Base-by-base conservation (phyloP, 345 rosid genomes). In the Gynandropsis gynandra region DNA sequence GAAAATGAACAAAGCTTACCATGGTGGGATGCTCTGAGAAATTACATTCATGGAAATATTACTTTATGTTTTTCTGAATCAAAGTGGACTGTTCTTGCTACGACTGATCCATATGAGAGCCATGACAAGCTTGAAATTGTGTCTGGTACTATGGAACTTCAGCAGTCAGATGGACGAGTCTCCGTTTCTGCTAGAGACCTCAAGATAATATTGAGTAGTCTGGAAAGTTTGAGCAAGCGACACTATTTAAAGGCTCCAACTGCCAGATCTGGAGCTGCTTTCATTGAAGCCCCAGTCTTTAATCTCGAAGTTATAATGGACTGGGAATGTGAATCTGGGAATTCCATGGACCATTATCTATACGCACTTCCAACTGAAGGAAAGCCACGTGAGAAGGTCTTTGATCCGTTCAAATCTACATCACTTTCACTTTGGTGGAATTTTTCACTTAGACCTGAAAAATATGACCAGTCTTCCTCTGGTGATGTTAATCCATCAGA, bases 11-110 rank as follows among this genome's bases (percentile, higher is more conserved):
- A 80, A 61, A 92, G 73, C 64, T 85, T 92, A 52, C 97, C 98
- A 0, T 92, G 98, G 98, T 92, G 98, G 98, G 98, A 92, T 81
- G 98, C 85, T 42, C 78, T 88, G 90, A 82, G 98, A 69, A 81
- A 92, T 63, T 92, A 87, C 70, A 72, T 87, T 52, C 98, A 92
- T 65, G 97, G 98, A 64, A 80, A 72, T 62, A 68, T 79, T 47
- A 58, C 79, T 45, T 65, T 92, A 46, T 69, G 65, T 60, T 87
- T 92, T 65, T 69, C 78, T 58, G 88, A 87, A 65, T 72, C 86
- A 36, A 68, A 71, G 34, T 85, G 89, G 88, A 56, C 72, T 56
- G 35, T 92, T 66, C 95, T 87, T 62, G 95, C 93, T 27, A 85
- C 97, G 46, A 74, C 85, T 27, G 98, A 92, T 78, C 97, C 98